Conservation (phyloP, 257 asterid species). For the Echium plantagineum region DNA sequence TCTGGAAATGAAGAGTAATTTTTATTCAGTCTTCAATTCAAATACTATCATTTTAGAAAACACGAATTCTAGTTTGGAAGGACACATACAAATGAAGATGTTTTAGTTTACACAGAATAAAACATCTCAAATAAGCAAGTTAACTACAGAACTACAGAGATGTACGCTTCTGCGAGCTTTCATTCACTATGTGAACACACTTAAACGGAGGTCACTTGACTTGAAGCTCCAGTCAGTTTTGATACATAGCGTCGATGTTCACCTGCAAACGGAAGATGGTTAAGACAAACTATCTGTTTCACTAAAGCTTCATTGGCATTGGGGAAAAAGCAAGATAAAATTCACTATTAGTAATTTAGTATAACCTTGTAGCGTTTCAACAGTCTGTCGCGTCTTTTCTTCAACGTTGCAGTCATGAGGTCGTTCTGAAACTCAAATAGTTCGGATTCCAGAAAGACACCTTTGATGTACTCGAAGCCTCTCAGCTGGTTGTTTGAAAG, state of each 20-base stretch:
- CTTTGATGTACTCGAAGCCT: conserved; percentile 81
- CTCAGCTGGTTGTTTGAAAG: conserved; percentile 41
- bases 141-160: too few species aligned
- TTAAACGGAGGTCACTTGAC: neutral
- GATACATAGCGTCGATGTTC: conserved; percentile 55
- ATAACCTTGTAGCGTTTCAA: conserved; percentile 57
- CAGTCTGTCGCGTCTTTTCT: conserved; percentile 78
- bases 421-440: conserved; percentile 66
- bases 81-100: too few species aligned
- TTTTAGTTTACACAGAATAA: too few species aligned
- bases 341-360: neutral
- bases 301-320: neutral
- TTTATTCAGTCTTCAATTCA: too few species aligned
- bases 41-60: too few species aligned
- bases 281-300: neutral
- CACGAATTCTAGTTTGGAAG: too few species aligned
- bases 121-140: too few species aligned
- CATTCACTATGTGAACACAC: neutral
- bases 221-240: conserved; percentile 19
- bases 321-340: neutral
- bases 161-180: too few species aligned
- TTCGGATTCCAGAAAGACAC: conserved; percentile 55
- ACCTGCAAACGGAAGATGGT: conserved; percentile 31
- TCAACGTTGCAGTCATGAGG: conserved; percentile 79
- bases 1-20: too few species aligned